A percentile compares a stretch with the other conserved stretches of the same genome.
phyloP scores from a whole-genome alignment of 2,329 filamentous ascomycete species.

The Fusarium burgessii region DNA sequence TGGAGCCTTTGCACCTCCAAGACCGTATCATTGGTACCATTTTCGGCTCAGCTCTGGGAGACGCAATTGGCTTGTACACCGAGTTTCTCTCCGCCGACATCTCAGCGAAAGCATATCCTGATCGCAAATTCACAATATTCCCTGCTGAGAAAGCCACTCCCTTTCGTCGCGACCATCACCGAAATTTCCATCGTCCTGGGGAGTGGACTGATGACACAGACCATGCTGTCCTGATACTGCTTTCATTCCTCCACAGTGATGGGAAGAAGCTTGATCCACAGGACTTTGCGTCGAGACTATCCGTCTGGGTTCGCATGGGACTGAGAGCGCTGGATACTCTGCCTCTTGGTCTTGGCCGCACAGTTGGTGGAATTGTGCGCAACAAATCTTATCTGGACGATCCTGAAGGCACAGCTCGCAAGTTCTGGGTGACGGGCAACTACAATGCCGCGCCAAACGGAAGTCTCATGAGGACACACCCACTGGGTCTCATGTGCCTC shows the following conservation, averaged over 20 bases:
- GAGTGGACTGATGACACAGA: slow-evolving; percentile 69
- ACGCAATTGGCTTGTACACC: slow-evolving; percentile 67
- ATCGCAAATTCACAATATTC: slow-evolving; percentile 55
- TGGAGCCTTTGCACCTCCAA: slow-evolving; percentile 45
- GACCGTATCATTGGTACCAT: slow-evolving; percentile 59
- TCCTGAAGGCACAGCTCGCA: slow-evolving; percentile 55
- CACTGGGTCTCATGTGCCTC: slow-evolving; percentile 62
- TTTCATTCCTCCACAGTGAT: slow-evolving; percentile 60
- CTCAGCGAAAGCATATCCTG: slow-evolving; percentile 53
- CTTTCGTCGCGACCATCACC: slow-evolving; percentile 58
- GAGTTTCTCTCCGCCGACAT: slow-evolving; percentile 59
- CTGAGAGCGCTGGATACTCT: slow-evolving; percentile 59
- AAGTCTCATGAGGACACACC: slow-evolving; percentile 65
- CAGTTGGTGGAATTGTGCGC: slow-evolving; percentile 59
- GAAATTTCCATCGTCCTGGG: slow-evolving; percentile 55
- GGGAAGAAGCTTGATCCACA: slow-evolving; percentile 52
- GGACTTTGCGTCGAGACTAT: slow-evolving; percentile 60
- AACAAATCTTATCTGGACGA: slow-evolving; percentile 54
- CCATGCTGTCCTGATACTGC: slow-evolving; percentile 62
- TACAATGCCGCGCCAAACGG: slow-evolving; percentile 62
- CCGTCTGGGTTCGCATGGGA: slow-evolving; percentile 61
- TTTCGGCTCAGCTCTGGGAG: slow-evolving; percentile 64
- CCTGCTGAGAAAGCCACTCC: slow-evolving; percentile 54
- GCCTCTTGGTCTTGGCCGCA: slow-evolving; percentile 61
- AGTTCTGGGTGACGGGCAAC: slow-evolving; percentile 56